Percentiles rank a stretch among this genome's conserved stretches.
phyloP scores from a whole-genome alignment of 2,329 filamentous ascomycete species.

The Calonectria ilicicola region DNA sequence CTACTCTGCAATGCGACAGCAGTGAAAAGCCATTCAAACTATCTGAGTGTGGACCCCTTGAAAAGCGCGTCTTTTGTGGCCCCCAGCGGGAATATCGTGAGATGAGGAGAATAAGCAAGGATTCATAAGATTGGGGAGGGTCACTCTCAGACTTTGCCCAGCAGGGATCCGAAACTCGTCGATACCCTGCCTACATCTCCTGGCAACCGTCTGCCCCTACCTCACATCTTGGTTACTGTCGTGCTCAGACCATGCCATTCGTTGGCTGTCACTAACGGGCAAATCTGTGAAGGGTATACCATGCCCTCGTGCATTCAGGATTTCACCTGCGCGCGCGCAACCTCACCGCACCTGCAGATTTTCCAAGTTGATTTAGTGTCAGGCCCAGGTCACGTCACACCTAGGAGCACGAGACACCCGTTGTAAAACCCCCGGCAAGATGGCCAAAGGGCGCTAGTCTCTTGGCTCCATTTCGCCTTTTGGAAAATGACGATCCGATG shows the following conservation, averaged over 20 bases:
- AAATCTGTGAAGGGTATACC: background rate
- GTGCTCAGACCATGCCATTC: background rate
- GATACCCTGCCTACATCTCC: conserved; percentile 5
- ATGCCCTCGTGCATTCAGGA: background rate
- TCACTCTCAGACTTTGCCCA: conserved; percentile 27
- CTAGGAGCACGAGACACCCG: conserved; percentile 17
- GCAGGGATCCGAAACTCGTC: conserved; percentile 39
- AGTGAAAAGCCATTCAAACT: conserved; percentile 28
- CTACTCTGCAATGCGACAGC: conserved; percentile 22
- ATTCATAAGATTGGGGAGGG: conserved; percentile 38
- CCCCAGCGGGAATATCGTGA: conserved; percentile 9
- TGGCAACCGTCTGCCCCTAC: conserved; percentile 4
- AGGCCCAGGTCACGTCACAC: background rate
- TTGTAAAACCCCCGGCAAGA: conserved; percentile 3
- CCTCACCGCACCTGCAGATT: conserved; percentile 1
- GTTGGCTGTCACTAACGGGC: background rate
- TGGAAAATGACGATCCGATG: conserved; percentile 32
- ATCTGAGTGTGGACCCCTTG: conserved; percentile 27
- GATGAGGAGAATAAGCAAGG: conserved; percentile 26
- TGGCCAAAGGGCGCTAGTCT: conserved; percentile 28
- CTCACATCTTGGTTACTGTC: conserved; percentile 8
- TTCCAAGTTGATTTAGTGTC: background rate
- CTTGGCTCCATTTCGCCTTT: conserved; percentile 30
- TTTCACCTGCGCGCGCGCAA: conserved; percentile 1
- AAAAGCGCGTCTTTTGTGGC: conserved; percentile 14